Base-by-base conservation (phyloP, 441 rosid species). In the Daphne laureola region DNA sequence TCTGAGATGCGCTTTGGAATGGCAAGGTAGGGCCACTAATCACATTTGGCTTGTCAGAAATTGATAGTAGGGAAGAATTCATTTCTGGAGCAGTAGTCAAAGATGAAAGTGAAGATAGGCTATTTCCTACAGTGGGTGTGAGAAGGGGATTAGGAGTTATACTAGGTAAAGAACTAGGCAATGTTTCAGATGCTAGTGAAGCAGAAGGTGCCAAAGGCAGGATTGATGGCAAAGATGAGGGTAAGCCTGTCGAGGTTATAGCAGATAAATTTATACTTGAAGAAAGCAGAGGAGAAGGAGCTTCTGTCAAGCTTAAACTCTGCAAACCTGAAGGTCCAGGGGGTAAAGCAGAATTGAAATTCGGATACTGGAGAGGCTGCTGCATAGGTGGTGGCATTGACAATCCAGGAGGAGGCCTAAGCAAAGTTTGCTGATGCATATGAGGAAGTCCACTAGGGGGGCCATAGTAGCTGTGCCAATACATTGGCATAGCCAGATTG, bases 381-480 rank as follows among this genome's bases (percentile, higher is more conserved):
- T 71, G 93, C 76, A 87, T 67, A 35, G 90, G 55, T 62, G 78
- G 71, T 45, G 85, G 83, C 78, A 92, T 72, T 46, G 87, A 70
- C 48, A 82, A 52, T 48, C 87, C 95, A 61, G 78, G 88, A 45
- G 93, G 88, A 8, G 95, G 82, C 27, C 79, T 78, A 66, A 86
- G 84, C 68, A 82, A 64, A 67, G 96, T 63, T 66, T 88, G 98
- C 60, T 88, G 96, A 59, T 75, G 91, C 77, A 88, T 15, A 54
- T 83, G 94, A 4, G 87, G 84, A 65, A 83, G 78, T 59, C 90
- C 88, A 72, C 69, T 86, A 53, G 88, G 86, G 18, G 90, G 78
- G 13, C 65, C 72, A 80, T 86, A 92, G 70, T 78, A 92, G 52
- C 96, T 90, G 69, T 70, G 94, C 96, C 95, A 88, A 65, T 86